Percentiles rank a stretch among this genome's conserved stretches.
Conservation (phyloP, 768 basidiomycete genomes). For the Russula sp. region DNA sequence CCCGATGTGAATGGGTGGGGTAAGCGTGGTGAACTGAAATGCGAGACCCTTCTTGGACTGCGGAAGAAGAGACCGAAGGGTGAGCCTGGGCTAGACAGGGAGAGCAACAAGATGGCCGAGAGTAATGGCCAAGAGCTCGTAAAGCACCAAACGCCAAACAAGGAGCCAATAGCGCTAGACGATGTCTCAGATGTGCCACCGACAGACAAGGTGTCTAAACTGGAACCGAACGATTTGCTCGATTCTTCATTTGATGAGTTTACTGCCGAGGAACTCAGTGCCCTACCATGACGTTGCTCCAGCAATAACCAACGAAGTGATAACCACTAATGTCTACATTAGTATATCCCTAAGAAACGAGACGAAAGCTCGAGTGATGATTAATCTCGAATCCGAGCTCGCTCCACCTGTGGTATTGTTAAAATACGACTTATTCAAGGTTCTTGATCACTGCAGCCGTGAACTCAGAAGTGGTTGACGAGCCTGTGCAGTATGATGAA, state of each 20-base stretch:
- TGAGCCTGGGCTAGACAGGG: neutral
- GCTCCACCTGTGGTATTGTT: neutral
- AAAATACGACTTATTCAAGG: constrained; percentile 34
- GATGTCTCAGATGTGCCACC: neutral
- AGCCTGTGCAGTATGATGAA: constrained; percentile 43
- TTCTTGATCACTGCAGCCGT: constrained; percentile 87
- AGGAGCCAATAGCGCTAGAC: neutral
- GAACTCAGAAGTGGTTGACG: constrained; percentile 90
- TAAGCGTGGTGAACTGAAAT: constrained; percentile 64
- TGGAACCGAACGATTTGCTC: constrained; percentile 25
- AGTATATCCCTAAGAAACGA: constrained; percentile 16
- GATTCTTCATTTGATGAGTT: constrained; percentile 42
- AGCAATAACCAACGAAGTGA: neutral
- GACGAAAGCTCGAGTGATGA: neutral
- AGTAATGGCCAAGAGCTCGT: neutral
- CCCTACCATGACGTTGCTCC: constrained; percentile 7
- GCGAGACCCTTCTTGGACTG: constrained; percentile 57
- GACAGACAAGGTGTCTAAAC: neutral
- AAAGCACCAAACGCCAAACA: neutral
- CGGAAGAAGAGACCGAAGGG: constrained; percentile 25
- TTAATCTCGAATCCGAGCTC: neutral
- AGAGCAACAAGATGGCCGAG: neutral
- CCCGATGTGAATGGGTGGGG: constrained; percentile 83
- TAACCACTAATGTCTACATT: constrained; percentile 15
- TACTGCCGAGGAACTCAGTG: constrained; percentile 28